phyloP scores from a whole-genome alignment of 2,329 filamentous ascomycete species.

The Gaeumannomyces tritici region DNA sequence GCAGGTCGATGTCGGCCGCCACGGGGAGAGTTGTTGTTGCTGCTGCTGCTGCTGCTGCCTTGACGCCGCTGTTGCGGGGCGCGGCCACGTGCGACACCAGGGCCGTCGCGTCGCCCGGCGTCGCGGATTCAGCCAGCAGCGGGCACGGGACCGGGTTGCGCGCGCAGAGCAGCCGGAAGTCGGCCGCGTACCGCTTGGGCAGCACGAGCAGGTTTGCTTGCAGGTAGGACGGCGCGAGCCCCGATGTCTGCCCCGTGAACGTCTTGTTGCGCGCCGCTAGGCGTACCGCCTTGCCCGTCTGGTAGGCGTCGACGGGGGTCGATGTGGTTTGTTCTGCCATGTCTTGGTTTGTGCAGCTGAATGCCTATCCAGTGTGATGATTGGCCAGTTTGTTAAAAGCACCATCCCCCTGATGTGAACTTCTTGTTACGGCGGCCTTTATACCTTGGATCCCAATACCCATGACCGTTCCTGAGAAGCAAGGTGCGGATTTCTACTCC shows the following conservation, averaged over 20 bases:
- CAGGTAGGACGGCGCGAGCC: constrained; percentile 42
- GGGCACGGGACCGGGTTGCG: constrained; percentile 55
- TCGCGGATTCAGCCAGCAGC: constrained; percentile 41
- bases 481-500: too few species aligned
- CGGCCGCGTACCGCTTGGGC: constrained; percentile 43
- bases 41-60: background rate
- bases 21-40: constrained; percentile 14
- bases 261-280: constrained; percentile 29
- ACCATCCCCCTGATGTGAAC: background rate
- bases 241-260: constrained; percentile 36
- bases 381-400: background rate
- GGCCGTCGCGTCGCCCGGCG: constrained; percentile 26
- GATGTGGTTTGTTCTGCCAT: background rate
- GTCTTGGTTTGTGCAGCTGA: background rate
- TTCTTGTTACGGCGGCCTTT: background rate
- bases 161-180: constrained; percentile 48
- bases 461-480: background rate
- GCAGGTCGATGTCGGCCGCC: constrained; percentile 39
- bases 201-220: constrained; percentile 55
- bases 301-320: background rate
- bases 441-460: background rate
- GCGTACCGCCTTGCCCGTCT: constrained; percentile 26
- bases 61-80: constrained; percentile 1
- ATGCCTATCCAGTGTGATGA: background rate
- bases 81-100: constrained; percentile 8